Percentiles rank a stretch among this genome's conserved stretches.
These are phyloP conservation scores for Tetrahymena malaccensis DNA, from an alignment of 73 alveolate genomes.

Conservation along the genomic window DNA sequence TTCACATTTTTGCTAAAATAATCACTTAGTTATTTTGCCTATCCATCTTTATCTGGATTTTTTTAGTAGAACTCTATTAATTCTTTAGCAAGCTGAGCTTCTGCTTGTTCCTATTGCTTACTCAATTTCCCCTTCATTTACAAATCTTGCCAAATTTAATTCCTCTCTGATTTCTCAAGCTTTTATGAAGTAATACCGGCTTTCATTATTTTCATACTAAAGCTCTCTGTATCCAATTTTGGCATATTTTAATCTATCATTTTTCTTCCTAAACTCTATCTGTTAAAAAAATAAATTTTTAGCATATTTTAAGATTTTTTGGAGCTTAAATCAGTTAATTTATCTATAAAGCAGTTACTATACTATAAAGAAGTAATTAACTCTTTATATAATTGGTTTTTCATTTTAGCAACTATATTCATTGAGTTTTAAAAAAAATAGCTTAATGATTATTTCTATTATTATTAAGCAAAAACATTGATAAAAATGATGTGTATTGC, in stretches of 20 bases:
- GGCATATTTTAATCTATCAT: background rate
- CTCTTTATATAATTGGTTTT: too few relatives aligned
- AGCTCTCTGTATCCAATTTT: background rate
- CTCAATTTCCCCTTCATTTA: background rate
- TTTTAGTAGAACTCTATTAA: background rate
- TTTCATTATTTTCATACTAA: background rate
- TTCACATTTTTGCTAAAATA: background rate
- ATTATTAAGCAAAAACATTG: too few relatives aligned
- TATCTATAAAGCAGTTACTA: background rate
- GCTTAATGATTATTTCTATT: too few relatives aligned
- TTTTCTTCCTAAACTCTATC: background rate
- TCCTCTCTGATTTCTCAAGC: background rate
- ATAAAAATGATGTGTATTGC: too few relatives aligned
- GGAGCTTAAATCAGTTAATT: background rate
- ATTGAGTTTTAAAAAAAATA: too few relatives aligned
- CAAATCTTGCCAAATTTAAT: background rate
- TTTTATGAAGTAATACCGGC: background rate
- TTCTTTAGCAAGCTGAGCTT: background rate
- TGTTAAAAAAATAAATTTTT: background rate
- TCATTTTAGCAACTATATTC: too few relatives aligned
- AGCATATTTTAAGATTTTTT: background rate
- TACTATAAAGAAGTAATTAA: too few relatives aligned
- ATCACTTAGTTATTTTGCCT: background rate
- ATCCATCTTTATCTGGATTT: background rate
- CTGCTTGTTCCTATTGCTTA: background rate